Conservation (phyloP, 352 stramenopile genomes). For the Globisporangium solare region DNA sequence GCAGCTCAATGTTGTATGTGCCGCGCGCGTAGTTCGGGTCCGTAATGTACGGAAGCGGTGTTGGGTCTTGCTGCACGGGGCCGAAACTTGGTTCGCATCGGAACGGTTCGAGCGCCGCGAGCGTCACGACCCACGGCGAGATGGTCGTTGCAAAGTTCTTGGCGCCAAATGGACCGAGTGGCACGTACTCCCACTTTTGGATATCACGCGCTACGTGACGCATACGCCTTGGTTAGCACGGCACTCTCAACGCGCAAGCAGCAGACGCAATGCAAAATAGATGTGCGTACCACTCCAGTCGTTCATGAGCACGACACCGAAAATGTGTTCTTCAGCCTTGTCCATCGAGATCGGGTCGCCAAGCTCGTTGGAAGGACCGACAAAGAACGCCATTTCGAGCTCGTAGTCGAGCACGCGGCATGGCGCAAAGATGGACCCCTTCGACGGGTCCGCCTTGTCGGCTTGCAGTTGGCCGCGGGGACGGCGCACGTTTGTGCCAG, state of each 20-base stretch:
- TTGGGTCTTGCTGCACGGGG: constrained; percentile 82
- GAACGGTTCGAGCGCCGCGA: constrained; percentile 94
- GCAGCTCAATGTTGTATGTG: constrained; percentile 89
- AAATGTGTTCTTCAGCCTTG: constrained; percentile 94
- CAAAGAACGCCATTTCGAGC: constrained; percentile 95
- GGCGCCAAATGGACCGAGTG: constrained; percentile 93
- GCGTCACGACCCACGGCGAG: constrained; percentile 94
- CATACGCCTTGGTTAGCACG: neutral
- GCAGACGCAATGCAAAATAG: neutral
- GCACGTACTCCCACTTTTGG: constrained; percentile 98
- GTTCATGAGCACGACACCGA: constrained; percentile 97
- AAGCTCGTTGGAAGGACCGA: constrained; percentile 85
- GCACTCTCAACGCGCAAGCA: neutral
- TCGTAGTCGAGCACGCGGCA: constrained; percentile 95
- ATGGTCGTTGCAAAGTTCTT: constrained; percentile 98
- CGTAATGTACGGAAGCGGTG: constrained; percentile 91
- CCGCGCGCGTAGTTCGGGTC: constrained; percentile 87
- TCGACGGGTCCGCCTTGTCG: constrained; percentile 85
- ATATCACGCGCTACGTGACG: constrained; percentile 64
- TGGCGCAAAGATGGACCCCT: constrained; percentile 89
- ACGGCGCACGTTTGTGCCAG: constrained; percentile 77
- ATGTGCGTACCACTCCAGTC: constrained; percentile 91
- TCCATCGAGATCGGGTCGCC: constrained; percentile 87
- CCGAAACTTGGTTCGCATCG: constrained; percentile 88
- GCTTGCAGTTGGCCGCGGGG: constrained; percentile 92